Percentiles rank a stretch among this genome's conserved stretches.
These are phyloP conservation scores for Paramecium bursaria DNA, from an alignment of 73 alveolate genomes.

Conservation along the genomic window DNA sequence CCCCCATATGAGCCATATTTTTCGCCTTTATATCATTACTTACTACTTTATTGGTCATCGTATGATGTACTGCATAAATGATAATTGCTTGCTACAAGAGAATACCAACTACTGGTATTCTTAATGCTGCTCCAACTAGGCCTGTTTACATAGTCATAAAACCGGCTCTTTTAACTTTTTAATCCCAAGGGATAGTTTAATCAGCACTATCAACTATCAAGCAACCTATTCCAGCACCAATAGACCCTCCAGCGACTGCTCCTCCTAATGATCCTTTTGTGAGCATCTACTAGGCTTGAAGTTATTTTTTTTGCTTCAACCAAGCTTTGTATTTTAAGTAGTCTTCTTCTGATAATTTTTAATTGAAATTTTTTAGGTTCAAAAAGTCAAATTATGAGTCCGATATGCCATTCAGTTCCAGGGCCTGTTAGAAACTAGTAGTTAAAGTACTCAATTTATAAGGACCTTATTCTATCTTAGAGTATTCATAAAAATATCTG, in stretches of 20 bases:
- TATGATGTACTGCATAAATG: conserved; percentile 17
- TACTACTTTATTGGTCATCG: conserved; percentile 35
- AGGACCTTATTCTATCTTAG: background rate
- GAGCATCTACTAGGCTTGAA: background rate
- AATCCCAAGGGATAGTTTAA: conserved; percentile 49
- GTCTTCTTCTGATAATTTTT: conserved; percentile 13
- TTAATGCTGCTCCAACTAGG: conserved; percentile 53
- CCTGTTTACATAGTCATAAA: conserved; percentile 36
- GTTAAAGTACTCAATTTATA: conserved; percentile 17
- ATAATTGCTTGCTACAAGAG: conserved; percentile 12
- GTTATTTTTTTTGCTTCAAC: conserved; percentile 5
- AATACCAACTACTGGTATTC: conserved; percentile 50
- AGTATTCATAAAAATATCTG: conserved; percentile 44
- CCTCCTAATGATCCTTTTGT: conserved; percentile 4
- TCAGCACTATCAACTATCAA: conserved; percentile 51
- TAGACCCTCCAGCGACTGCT: conserved; percentile 51
- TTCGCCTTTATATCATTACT: conserved; percentile 7
- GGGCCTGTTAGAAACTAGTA: conserved; percentile 8
- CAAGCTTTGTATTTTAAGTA: conserved; percentile 35
- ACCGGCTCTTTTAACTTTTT: conserved; percentile 55
- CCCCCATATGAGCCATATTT: conserved; percentile 55
- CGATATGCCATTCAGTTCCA: conserved; percentile 10
- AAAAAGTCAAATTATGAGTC: background rate
- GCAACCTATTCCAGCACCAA: conserved; percentile 61
- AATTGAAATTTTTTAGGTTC: background rate